A percentile compares a stretch with the other conserved stretches of the same genome.
These are phyloP conservation scores for Coccomyxa sp. DNA, from an alignment of 139 green algal genomes.

Conservation along the genomic window DNA sequence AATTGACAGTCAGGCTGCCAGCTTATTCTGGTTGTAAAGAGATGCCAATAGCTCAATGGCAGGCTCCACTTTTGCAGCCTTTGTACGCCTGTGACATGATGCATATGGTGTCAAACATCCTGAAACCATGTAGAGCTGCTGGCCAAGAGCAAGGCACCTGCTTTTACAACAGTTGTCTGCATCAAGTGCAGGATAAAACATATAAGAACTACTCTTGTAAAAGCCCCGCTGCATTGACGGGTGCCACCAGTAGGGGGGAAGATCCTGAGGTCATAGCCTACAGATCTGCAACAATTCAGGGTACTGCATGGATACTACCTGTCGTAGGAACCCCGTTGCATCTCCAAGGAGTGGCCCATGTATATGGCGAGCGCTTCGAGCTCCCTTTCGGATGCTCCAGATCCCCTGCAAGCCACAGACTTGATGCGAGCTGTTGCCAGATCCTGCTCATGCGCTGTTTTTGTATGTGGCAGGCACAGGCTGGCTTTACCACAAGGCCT, in stretches of 20 bases:
- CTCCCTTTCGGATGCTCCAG: slow-evolving; percentile 41
- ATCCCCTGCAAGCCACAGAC: not conserved
- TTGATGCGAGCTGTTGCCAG: too few relatives aligned
- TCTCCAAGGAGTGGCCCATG: slow-evolving; percentile 63
- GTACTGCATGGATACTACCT: slow-evolving; percentile 2
- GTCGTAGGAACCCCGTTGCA: slow-evolving; percentile 67
- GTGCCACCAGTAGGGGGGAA: too few relatives aligned
- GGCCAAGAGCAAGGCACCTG: not conserved
- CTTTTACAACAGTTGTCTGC: not conserved
- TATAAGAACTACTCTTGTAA: not conserved
- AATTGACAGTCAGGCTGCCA: not conserved
- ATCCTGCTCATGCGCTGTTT: too few relatives aligned
- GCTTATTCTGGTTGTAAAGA: slow-evolving; percentile 21
- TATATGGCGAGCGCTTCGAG: slow-evolving; percentile 71
- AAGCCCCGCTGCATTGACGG: too few relatives aligned
- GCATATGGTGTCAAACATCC: too few relatives aligned
- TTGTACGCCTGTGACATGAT: slow-evolving; percentile 31
- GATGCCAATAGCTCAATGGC: slow-evolving; percentile 53
- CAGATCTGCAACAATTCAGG: too few relatives aligned
- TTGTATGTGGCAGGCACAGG: too few relatives aligned
- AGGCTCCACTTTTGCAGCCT: slow-evolving; percentile 54
- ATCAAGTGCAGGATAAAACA: not conserved
- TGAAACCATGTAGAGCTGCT: too few relatives aligned
- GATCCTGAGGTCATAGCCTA: too few relatives aligned
- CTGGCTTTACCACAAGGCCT: too few relatives aligned